A percentile compares a stretch with the other conserved stretches of the same genome.
Evolutionary conservation across 1,284 basidiomycete species (phyloP).

Genomic region (Cerioporus squamosus): DNA sequence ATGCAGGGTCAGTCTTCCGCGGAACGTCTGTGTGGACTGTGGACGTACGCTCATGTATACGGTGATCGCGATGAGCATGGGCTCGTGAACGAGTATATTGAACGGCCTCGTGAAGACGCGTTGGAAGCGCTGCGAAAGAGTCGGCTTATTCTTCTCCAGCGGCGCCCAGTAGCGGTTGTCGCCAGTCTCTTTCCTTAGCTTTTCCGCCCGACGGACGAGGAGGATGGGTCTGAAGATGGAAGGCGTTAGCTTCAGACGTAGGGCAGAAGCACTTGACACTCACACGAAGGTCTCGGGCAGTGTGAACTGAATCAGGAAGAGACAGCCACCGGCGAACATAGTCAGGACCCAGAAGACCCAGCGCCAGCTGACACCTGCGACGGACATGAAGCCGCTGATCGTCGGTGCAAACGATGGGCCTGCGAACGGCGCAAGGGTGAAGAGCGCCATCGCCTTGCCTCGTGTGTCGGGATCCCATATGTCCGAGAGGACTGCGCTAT

Average conservation of each 20-base stretch:
- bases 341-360: slow-evolving; percentile 82
- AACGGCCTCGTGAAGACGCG: slow-evolving; percentile 43
- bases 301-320: slow-evolving; percentile 61
- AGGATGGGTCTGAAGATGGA: slow-evolving; percentile 45
- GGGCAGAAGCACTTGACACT: background rate
- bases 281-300: slow-evolving; percentile 70
- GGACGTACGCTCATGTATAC: slow-evolving; percentile 46
- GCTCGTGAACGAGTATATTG: slow-evolving; percentile 46
- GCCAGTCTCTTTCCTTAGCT: slow-evolving; percentile 48
- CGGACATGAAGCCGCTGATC: slow-evolving; percentile 59
- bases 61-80: slow-evolving; percentile 48
- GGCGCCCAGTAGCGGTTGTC: slow-evolving; percentile 56
- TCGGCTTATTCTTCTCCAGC: slow-evolving; percentile 38
- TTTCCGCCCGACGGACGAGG: slow-evolving; percentile 39
- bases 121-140: slow-evolving; percentile 35
- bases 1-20: background rate
- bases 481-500: slow-evolving; percentile 30
- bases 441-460: slow-evolving; percentile 33
- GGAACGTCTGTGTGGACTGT: background rate
- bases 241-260: background rate
- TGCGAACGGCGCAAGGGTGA: slow-evolving; percentile 65
- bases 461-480: slow-evolving; percentile 32
- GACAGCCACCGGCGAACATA: slow-evolving; percentile 60
- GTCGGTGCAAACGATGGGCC: slow-evolving; percentile 67
- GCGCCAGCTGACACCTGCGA: slow-evolving; percentile 61